A percentile compares a stretch with the other conserved stretches of the same genome.
Conservation (phyloP, 352 stramenopile genomes). For the Phytophthora chlamydospora region DNA sequence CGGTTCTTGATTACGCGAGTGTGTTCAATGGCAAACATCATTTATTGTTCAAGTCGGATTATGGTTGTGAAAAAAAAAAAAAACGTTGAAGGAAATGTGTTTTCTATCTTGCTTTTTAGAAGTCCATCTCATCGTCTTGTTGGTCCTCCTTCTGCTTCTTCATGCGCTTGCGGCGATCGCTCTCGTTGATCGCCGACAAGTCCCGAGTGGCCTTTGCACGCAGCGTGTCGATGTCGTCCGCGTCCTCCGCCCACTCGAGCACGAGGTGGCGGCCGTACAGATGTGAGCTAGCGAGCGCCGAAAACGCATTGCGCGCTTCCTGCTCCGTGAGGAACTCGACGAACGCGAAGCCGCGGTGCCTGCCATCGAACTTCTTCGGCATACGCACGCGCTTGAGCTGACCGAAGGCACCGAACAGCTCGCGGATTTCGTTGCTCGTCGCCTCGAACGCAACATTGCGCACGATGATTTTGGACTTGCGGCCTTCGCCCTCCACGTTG, state of each 20-base stretch:
- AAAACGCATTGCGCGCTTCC: slow-evolving; percentile 94
- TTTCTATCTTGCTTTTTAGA: slow-evolving; percentile 28
- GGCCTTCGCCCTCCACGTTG: slow-evolving; percentile 36
- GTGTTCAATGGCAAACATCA: slow-evolving; percentile 4
- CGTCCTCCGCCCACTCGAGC: slow-evolving; percentile 96
- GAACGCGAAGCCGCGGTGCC: slow-evolving; percentile 98
- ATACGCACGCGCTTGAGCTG: slow-evolving; percentile 98
- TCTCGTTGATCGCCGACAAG: slow-evolving; percentile 71
- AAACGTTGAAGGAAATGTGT: slow-evolving; percentile 4
- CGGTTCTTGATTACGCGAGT: slow-evolving; percentile 8
- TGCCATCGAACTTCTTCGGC: slow-evolving; percentile 99
- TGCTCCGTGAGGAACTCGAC: slow-evolving; percentile 97
- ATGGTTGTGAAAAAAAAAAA: too few species aligned
- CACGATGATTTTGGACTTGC: slow-evolving; percentile 97
- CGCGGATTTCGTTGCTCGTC: slow-evolving; percentile 95
- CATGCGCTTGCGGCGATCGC: slow-evolving; percentile 67
- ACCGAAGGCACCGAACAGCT: slow-evolving; percentile 97
- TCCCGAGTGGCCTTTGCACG: slow-evolving; percentile 83
- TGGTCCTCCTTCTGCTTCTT: slow-evolving; percentile 58
- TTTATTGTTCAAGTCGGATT: slow-evolving; percentile 9
- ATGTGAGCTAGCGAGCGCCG: slow-evolving; percentile 94
- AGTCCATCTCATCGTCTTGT: slow-evolving; percentile 49
- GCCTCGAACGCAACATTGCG: slow-evolving; percentile 99
- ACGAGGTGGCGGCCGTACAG: slow-evolving; percentile 99
- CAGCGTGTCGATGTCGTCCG: slow-evolving; percentile 85